Evolutionary conservation across 2,329 filamentous ascomycete species (phyloP), one percentile per base, ranked within the genome.

Genomic region (Aschersonia sp.): DNA sequence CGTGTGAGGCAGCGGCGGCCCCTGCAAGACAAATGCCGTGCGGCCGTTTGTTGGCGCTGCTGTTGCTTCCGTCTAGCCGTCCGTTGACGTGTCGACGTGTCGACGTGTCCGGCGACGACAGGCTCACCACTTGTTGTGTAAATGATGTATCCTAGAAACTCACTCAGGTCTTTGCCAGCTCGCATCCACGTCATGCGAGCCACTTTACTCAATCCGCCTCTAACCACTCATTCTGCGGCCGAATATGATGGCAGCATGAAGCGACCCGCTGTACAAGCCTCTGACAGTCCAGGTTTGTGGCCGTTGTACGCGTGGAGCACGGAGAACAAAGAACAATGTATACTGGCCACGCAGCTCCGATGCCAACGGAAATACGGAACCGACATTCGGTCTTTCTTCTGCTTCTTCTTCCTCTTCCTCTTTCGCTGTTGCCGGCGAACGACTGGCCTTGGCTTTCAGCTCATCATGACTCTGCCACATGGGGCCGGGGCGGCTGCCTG

Each of bases 331-430:
- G 46, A 35, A 41, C 46, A 29, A 40, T 9, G 31, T 32, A 31
- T 29, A n/a, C 31, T 4, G 35, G 28, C 49, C 47, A 46, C n/a
- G 20, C 31, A 47, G 30, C 41, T 51, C 49, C 49, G 47, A 35
- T 45, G 32, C 45, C 46, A 48, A 42, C 20, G 40, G 6, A n/a
- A 5, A 12, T 42, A n/a, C 9, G 10, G 20, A 20, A 20, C 20
- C 20, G 20, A 20, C 20, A 20, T 20, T 20, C 20, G 20, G 20
- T 20, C 2, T 1, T 20, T 20, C 20, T 20, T 20, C 20, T 20
- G 1, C 20, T 20, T 20, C 20, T 20, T 20, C 2, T 20, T 20
- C 20, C 2, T 20, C 20, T 20, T 20, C 20, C 20, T 20, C 20
- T 20, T 20, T 20, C 20, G 2, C 20, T 20, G 20, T 20, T 20